A percentile compares a stretch with the other conserved stretches of the same genome.
Conservation (phyloP, 257 asterid species). For the Fraxinus pennsylvanica region DNA sequence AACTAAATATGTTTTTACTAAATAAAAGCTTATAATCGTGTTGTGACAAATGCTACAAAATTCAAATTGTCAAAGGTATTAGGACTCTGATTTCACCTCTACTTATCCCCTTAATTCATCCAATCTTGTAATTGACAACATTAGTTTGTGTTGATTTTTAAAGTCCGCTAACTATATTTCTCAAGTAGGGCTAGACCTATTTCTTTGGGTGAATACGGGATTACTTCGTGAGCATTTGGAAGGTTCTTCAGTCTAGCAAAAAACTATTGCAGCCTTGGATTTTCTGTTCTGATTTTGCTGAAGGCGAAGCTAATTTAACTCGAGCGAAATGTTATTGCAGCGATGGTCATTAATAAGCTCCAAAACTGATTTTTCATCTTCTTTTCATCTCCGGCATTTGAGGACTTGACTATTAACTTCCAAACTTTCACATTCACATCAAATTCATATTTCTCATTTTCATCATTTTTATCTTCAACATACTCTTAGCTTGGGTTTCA, state of each 20-base stretch:
- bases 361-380: background rate
- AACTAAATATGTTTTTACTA: background rate
- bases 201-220: too few species aligned
- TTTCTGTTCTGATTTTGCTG: too few species aligned
- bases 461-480: background rate
- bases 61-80: background rate
- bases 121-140: background rate
- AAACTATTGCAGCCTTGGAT: too few species aligned
- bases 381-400: background rate
- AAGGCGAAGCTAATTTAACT: too few species aligned
- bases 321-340: too few species aligned
- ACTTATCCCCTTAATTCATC: background rate
- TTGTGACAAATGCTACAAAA: background rate
- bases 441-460: too few species aligned
- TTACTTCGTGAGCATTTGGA: too few species aligned
- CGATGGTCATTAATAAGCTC: too few species aligned
- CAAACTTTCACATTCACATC: background rate
- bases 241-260: too few species aligned
- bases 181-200: background rate
- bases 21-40: background rate
- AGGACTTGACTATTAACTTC: background rate
- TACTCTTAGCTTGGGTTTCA: background rate
- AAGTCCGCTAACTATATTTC: background rate
- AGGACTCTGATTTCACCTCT: background rate
- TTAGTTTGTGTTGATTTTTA: background rate